phyloP scores from a whole-genome alignment of 1,284 basidiomycete genomes.

The Puccinia horiana region DNA sequence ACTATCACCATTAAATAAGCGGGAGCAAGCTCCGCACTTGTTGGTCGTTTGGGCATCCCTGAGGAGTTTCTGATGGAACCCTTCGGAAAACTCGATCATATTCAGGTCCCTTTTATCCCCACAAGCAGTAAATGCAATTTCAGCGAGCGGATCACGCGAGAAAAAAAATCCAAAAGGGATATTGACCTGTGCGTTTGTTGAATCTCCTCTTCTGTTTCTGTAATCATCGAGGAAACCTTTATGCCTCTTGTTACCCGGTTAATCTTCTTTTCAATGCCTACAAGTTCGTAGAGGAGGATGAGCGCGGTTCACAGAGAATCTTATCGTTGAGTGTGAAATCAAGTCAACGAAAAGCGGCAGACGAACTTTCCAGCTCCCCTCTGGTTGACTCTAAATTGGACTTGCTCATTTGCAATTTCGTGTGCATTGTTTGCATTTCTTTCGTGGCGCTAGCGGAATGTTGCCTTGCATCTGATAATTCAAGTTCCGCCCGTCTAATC shows the following conservation, averaged over 20 bases:
- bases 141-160: neutral
- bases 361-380: constrained; percentile 24
- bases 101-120: constrained; percentile 54
- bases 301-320: neutral
- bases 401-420: constrained; percentile 40
- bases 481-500: constrained; percentile 16
- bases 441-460: neutral
- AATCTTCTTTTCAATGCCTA: constrained; percentile 68
- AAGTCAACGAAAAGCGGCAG: neutral
- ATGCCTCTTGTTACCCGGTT: neutral
- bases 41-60: constrained; percentile 68
- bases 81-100: constrained; percentile 56
- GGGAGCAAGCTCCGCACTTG: constrained; percentile 74
- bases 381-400: constrained; percentile 1
- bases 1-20: constrained; percentile 66
- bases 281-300: neutral
- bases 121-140: constrained; percentile 5
- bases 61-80: constrained; percentile 70
- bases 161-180: neutral
- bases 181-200: neutral
- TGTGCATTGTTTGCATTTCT: constrained; percentile 32
- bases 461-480: neutral
- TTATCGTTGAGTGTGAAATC: neutral
- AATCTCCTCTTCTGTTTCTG: constrained; percentile 61
- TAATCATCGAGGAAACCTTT: constrained; percentile 60